Conservation (phyloP, 768 basidiomycete genomes). For the Leucosporidium scottii region DNA sequence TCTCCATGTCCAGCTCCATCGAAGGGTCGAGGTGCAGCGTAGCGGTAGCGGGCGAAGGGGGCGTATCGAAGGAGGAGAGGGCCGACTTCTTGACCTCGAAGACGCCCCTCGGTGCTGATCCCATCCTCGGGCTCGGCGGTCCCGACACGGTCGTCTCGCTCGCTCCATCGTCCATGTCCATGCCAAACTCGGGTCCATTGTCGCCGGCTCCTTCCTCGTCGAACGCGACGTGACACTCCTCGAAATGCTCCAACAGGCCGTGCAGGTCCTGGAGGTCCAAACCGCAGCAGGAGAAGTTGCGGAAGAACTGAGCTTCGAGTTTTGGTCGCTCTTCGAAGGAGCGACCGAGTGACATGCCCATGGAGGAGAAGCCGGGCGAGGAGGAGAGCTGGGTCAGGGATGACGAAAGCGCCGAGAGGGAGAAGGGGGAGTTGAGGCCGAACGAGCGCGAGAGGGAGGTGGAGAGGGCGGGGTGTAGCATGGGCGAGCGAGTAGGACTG, state of each 20-base stretch:
- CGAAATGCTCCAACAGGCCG: constrained; percentile 84
- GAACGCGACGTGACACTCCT: constrained; percentile 68
- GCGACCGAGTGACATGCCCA: constrained; percentile 35
- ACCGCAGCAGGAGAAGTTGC: constrained; percentile 86
- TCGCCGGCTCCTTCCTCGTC: constrained; percentile 31
- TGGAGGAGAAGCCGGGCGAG: constrained; percentile 33
- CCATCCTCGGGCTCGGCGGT: constrained; percentile 25
- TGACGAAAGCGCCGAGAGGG: constrained; percentile 31
- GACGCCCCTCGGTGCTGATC: neutral
- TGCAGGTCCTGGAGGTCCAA: constrained; percentile 66
- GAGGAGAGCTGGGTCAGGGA: constrained; percentile 30
- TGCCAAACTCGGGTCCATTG: constrained; percentile 23
- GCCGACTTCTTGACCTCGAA: constrained; percentile 29
- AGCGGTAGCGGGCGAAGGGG: constrained; percentile 43
- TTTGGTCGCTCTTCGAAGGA: constrained; percentile 37
- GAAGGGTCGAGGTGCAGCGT: constrained; percentile 33
- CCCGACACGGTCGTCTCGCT: constrained; percentile 32
- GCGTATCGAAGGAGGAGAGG: constrained; percentile 48
- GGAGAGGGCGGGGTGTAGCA: constrained; percentile 30
- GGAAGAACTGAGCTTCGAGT: constrained; percentile 48
- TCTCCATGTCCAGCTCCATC: constrained; percentile 37
- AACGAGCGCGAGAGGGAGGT: constrained; percentile 31
- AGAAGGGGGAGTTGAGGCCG: constrained; percentile 33
- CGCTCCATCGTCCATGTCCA: constrained; percentile 27
- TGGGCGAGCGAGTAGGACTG: constrained; percentile 27